Conservation (phyloP, 495 filamentous ascomycete genomes). For the Aspergillus sparsus region DNA sequence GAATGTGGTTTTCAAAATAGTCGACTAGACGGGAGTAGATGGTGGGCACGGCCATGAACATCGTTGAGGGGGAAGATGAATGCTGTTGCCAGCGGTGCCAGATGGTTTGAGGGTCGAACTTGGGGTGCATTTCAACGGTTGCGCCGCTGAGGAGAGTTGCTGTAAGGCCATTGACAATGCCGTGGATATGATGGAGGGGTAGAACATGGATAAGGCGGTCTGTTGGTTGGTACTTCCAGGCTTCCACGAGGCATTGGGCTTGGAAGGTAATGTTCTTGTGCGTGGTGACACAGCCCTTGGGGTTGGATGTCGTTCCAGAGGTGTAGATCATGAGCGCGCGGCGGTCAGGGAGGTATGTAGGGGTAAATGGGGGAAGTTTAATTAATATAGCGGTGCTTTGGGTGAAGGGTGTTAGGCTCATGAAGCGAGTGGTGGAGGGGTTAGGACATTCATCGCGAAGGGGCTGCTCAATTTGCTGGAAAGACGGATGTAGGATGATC, state of each 20-base stretch:
- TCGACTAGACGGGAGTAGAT: conserved; percentile 50
- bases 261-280: conserved; percentile 50
- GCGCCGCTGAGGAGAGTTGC: conserved; percentile 42
- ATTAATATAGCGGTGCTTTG: conserved; percentile 16
- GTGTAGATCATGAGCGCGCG: conserved; percentile 51
- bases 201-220: conserved; percentile 50
- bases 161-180: conserved; percentile 45
- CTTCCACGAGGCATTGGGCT: conserved; percentile 40
- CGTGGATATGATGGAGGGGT: conserved; percentile 48
- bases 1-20: conserved; percentile 46
- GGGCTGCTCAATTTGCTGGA: conserved; percentile 36
- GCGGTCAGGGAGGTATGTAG: conserved; percentile 30
- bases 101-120: conserved; percentile 47
- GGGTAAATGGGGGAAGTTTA: conserved; percentile 35
- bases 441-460: conserved; percentile 31
- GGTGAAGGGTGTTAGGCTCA: conserved; percentile 36
- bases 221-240: conserved; percentile 37
- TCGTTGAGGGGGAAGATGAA: conserved; percentile 34
- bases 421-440: conserved; percentile 31
- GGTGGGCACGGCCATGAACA: conserved; percentile 51
- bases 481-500: conserved; percentile 43
- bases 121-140: conserved; percentile 47
- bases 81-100: conserved; percentile 45
- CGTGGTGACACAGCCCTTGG: conserved; percentile 48
- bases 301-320: conserved; percentile 46